phyloP scores from a whole-genome alignment of 495 filamentous ascomycete genomes.

The Daldinia vernicosa region DNA sequence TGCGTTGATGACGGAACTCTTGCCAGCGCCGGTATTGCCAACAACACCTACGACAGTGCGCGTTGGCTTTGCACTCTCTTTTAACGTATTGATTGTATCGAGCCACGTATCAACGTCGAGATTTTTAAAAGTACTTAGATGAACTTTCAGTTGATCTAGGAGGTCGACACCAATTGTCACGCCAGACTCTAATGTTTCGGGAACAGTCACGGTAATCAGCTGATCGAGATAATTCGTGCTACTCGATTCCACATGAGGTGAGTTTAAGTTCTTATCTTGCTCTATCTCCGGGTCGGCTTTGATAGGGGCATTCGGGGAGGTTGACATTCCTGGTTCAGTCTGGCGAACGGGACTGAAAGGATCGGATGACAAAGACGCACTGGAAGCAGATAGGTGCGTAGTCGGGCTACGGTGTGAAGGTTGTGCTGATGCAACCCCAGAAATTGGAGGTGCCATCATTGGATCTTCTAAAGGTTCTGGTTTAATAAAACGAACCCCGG shows the following conservation, averaged over 20 bases:
- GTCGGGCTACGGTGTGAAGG: not conserved
- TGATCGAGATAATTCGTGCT: conserved; percentile 12
- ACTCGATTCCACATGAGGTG: not conserved
- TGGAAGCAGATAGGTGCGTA: not conserved
- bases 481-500: not conserved
- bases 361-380: not conserved
- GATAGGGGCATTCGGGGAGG: not conserved
- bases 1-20: conserved; percentile 69
- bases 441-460: not conserved
- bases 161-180: conserved; percentile 39
- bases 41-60: conserved; percentile 65
- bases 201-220: conserved; percentile 2
- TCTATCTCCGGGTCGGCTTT: not conserved
- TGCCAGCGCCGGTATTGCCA: conserved; percentile 67
- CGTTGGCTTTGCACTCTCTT: conserved; percentile 34
- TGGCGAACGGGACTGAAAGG: not conserved
- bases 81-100: conserved; percentile 50
- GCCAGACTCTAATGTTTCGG: conserved; percentile 45
- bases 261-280: not conserved
- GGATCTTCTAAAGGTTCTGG: not conserved
- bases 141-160: conserved; percentile 39
- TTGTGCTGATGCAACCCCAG: not conserved
- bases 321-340: not conserved
- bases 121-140: conserved; percentile 1
- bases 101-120: conserved; percentile 50